These are phyloP conservation scores for Symmetrospora coprosmae DNA, from an alignment of 768 basidiomycete genomes.

Conservation along the genomic window DNA sequence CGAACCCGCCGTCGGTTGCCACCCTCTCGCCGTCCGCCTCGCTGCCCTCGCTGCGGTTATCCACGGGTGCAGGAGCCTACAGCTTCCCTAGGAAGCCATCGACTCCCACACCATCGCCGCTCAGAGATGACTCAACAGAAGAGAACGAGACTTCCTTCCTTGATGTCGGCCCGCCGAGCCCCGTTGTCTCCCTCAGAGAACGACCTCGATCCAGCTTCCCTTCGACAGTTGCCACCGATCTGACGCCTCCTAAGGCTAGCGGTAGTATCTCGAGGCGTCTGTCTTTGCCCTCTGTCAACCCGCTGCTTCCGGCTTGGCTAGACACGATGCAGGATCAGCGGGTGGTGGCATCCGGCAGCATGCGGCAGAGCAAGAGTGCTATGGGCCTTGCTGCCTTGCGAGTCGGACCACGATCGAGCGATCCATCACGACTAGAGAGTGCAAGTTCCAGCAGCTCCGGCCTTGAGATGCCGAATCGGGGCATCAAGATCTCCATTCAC, in stretches of 20 bases:
- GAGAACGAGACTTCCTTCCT: neutral
- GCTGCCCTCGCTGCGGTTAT: neutral
- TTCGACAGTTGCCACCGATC: no score
- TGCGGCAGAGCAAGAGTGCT: no score
- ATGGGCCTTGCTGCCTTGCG: no score
- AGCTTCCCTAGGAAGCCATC: neutral
- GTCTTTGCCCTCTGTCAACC: neutral
- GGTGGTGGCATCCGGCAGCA: no score
- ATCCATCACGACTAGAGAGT: no score
- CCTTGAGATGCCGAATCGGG: neutral
- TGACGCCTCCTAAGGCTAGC: no score
- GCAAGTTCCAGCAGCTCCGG: neutral
- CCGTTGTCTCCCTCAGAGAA: no score
- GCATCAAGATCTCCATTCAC: constrained; percentile 2
- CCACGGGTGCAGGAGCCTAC: neutral
- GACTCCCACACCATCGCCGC: neutral
- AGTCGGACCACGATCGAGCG: no score
- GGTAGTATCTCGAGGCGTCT: no score
- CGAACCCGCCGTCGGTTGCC: neutral
- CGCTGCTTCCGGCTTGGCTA: constrained; percentile 10
- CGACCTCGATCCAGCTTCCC: no score
- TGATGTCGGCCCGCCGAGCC: neutral
- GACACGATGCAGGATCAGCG: neutral
- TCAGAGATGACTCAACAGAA: neutral
- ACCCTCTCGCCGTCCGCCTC: neutral